Evolutionary conservation across 176 grass and related monocot species (phyloP), one percentile per base, ranked within the genome.

Genomic region (Hordeum marinum): DNA sequence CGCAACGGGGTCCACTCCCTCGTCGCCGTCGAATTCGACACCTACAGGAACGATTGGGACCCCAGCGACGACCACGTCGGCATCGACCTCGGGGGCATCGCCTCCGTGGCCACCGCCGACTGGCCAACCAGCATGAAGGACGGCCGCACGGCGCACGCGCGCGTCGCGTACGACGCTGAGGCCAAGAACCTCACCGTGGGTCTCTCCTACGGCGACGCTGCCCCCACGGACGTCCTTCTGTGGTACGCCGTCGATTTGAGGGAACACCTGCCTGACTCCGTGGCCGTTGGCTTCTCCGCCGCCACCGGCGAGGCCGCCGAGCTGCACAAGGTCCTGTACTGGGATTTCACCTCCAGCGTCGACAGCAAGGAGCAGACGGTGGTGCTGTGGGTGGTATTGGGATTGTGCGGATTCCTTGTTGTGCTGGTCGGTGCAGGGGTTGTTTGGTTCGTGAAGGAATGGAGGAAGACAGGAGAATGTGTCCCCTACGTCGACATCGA

Each of bases 1-100:
- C 23, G 21, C 29, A 45, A 64, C 50, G 69, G 23, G 18, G 24
- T 9, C 23, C 81, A 23, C 41, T 35, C 25, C 17, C 74, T 92
- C 63, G 84, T 97, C 79, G 95, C 92, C 52, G 81, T 97, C 45
- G 95, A 97, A 83, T 92, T 97, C 62, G 95, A 97, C 64, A 94
- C 92, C 52, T 88, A 34, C 80, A 68, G 15, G 69, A 97, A 97
- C 69, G 73, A 87, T 0, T 97, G 88, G 88, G 95, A 97, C 74
- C 84, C 86, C 58, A 89, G 73, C 52, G 70, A 68, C 66, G 83
- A 91, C 72, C 92, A 97, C 76, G 83, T 97, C 42, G 95, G 92
- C 25, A 48, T 97, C 62, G 82, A 97, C 48, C 68, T 94, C 82
- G 74, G 90, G 25, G 85, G 80, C 2, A 91, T 91, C 66, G 63